Evolutionary conservation across 2,329 filamentous ascomycete genomes (phyloP).

Genomic region (Colletotrichum sp.): DNA sequence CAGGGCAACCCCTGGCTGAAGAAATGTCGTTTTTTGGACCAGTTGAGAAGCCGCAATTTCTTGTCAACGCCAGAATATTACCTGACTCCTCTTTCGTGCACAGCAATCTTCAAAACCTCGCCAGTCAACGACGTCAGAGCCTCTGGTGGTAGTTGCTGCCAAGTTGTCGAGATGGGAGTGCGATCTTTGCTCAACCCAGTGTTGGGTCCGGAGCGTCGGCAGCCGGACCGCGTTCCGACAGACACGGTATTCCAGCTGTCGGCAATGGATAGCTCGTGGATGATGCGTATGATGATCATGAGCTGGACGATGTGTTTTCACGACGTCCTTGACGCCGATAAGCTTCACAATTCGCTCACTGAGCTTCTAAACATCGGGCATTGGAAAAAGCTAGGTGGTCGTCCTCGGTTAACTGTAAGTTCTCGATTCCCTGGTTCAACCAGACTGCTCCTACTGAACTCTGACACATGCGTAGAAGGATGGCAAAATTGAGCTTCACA

Average conservation of each 20-base stretch:
- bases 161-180: neutral
- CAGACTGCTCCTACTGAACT: neutral
- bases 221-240: neutral
- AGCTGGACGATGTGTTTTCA: slow-evolving; percentile 46
- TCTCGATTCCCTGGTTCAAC: neutral
- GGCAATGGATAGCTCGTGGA: slow-evolving; percentile 34
- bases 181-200: slow-evolving; percentile 9
- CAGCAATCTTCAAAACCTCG: neutral
- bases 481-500: slow-evolving; percentile 8
- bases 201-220: neutral
- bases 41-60: neutral
- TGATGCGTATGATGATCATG: slow-evolving; percentile 32
- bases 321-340: slow-evolving; percentile 47
- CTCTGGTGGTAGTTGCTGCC: neutral
- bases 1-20: neutral
- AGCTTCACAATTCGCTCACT: slow-evolving; percentile 37
- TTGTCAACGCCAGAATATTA: neutral
- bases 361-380: slow-evolving; percentile 43
- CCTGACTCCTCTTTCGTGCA: neutral
- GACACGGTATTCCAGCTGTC: slow-evolving; percentile 27
- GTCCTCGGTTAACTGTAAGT: slow-evolving; percentile 32
- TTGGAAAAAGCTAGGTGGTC: slow-evolving; percentile 52
- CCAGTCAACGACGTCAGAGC: neutral
- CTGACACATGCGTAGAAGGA: neutral
- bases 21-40: neutral